phyloP scores from a whole-genome alignment of 2,329 filamentous ascomycete genomes.

The Fusarium sororula region DNA sequence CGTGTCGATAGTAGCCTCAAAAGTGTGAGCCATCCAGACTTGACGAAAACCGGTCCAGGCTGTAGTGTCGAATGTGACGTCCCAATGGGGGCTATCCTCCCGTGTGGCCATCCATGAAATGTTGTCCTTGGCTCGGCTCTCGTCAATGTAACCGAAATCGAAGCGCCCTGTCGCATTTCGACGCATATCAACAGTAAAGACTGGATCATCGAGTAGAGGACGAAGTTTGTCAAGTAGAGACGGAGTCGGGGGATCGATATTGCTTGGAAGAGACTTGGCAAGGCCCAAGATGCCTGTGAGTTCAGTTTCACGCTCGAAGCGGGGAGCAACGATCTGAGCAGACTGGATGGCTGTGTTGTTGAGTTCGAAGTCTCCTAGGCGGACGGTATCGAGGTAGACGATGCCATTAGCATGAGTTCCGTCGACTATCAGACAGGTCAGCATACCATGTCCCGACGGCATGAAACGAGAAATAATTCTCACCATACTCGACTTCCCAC shows the following conservation, averaged over 20 bases:
- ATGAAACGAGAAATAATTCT: constrained; percentile 42
- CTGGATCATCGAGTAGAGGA: constrained; percentile 49
- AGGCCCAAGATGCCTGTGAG: constrained; percentile 64
- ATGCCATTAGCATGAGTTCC: constrained; percentile 56
- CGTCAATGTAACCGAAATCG: constrained; percentile 61
- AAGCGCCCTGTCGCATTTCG: constrained; percentile 59
- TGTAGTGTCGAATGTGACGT: constrained; percentile 60
- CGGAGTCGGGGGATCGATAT: constrained; percentile 53
- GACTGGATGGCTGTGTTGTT: constrained; percentile 59
- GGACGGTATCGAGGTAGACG: constrained; percentile 61
- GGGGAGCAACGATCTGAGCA: constrained; percentile 53
- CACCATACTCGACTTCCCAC: constrained; percentile 62
- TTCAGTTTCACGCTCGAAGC: constrained; percentile 53
- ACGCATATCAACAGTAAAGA: constrained; percentile 62
- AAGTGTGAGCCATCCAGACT: constrained; percentile 57
- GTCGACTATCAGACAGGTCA: constrained; percentile 49
- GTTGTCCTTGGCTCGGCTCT: constrained; percentile 49
- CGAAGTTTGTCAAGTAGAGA: constrained; percentile 57
- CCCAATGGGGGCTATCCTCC: constrained; percentile 49
- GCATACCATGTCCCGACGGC: not conserved
- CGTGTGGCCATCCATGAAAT: constrained; percentile 55
- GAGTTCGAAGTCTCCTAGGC: constrained; percentile 56
- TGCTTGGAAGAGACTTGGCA: constrained; percentile 56
- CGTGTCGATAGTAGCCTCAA: constrained; percentile 71
- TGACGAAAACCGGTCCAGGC: constrained; percentile 56